These are phyloP conservation scores for Carex kokanica DNA, from an alignment of 176 grass and related monocot species.

Conservation along the genomic window DNA sequence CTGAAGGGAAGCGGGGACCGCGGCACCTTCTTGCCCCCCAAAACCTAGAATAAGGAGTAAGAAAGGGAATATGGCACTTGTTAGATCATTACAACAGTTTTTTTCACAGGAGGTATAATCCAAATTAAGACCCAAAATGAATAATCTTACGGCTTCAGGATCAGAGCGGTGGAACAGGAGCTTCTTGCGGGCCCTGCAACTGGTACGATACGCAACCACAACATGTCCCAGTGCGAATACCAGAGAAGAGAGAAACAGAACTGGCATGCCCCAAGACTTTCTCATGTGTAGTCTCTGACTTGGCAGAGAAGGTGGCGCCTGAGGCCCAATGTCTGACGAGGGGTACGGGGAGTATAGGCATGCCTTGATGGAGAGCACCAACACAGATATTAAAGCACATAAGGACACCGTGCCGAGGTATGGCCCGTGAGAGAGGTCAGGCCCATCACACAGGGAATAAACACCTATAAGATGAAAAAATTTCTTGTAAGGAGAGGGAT, in stretches of 20 bases:
- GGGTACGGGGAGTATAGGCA: constrained; percentile 56
- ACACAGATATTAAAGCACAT: constrained; percentile 66
- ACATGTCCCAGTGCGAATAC: constrained; percentile 86
- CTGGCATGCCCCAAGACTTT: constrained; percentile 76
- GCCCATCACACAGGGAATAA: constrained; percentile 63
- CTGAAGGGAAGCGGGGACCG: constrained; percentile 34
- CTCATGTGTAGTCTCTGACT: constrained; percentile 56
- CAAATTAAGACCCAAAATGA: background rate
- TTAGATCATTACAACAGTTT: constrained; percentile 32
- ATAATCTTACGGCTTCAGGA: constrained; percentile 56
- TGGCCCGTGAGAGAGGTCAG: constrained; percentile 58
- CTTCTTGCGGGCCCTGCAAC: constrained; percentile 75
- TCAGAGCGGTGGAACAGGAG: constrained; percentile 76
- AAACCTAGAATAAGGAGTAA: constrained; percentile 18
- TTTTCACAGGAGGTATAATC: background rate
- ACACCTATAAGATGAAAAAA: constrained; percentile 52
- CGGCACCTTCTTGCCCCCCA: constrained; percentile 34
- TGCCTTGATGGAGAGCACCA: constrained; percentile 73
- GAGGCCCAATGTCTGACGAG: constrained; percentile 49
- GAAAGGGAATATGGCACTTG: constrained; percentile 29
- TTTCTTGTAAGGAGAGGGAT: background rate
- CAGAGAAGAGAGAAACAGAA: constrained; percentile 83
- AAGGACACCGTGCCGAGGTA: constrained; percentile 73
- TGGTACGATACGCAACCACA: constrained; percentile 83
- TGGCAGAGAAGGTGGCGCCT: constrained; percentile 60